Conservation (phyloP, 108 stramenopile genomes). For the Aurantiochytrium sp. region DNA sequence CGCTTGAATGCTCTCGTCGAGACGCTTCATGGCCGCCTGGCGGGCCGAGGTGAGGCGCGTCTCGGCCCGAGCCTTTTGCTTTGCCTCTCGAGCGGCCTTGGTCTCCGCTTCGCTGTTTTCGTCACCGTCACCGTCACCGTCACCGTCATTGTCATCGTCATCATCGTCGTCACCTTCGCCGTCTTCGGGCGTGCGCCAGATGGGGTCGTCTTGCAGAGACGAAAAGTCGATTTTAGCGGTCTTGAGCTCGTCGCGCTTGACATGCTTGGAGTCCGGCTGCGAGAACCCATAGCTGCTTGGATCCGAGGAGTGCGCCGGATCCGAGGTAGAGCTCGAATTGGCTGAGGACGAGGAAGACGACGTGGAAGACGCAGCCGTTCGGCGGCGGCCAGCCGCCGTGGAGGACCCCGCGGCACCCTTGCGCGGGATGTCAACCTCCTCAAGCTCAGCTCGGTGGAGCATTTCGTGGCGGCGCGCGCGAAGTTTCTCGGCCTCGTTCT, state of each 20-base stretch:
- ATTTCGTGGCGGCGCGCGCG: constrained; percentile 82
- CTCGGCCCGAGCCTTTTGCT: too few species aligned
- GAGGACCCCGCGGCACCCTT: neutral
- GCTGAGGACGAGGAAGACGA: neutral
- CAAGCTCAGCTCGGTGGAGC: constrained; percentile 77
- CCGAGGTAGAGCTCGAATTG: neutral
- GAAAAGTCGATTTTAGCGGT: constrained; percentile 74
- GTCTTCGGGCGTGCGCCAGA: constrained; percentile 70
- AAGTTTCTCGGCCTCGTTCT: constrained; percentile 66
- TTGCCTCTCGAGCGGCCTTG: too few species aligned
- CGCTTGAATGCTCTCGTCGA: constrained; percentile 64
- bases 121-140: neutral
- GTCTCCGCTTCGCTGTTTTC: too few species aligned
- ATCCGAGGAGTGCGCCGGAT: neutral
- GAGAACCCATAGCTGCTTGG: constrained; percentile 54
- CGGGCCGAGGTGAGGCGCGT: neutral
- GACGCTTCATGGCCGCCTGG: neutral
- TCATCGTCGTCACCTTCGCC: constrained; percentile 57
- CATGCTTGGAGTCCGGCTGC: constrained; percentile 66
- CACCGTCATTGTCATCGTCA: neutral
- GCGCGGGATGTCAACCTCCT: constrained; percentile 76
- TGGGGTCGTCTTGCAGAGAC: constrained; percentile 45
- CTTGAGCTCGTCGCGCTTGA: constrained; percentile 68
- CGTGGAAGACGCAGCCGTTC: too few species aligned
- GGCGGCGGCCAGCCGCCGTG: too few species aligned